phyloP scores from a whole-genome alignment of 176 grass and related monocot genomes.

The Aegilops sharonensis region DNA sequence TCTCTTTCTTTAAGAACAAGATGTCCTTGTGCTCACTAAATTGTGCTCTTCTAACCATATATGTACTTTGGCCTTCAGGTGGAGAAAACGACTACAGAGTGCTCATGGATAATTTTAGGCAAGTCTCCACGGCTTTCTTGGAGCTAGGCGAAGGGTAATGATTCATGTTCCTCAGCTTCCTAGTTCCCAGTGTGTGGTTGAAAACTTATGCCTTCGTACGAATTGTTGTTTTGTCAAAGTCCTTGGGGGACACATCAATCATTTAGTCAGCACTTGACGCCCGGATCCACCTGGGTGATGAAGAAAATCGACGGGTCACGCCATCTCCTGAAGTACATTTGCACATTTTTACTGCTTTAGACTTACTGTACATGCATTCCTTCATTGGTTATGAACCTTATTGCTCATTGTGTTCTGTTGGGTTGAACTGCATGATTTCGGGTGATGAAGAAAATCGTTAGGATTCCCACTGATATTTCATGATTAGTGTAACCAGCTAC shows the following conservation, averaged over 20 bases:
- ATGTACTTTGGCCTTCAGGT: constrained; percentile 41
- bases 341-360: no score
- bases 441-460: no score
- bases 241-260: neutral
- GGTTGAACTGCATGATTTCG: no score
- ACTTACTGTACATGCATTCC: no score
- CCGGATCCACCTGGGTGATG: no score
- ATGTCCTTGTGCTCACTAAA: neutral
- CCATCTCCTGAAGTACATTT: no score
- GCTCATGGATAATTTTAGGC: constrained; percentile 86
- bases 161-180: neutral
- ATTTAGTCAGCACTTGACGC: neutral
- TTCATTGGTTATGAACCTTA: no score
- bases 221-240: neutral
- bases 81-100: constrained; percentile 85
- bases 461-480: no score
- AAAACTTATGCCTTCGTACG: neutral
- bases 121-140: constrained; percentile 73
- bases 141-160: constrained; percentile 82
- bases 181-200: neutral
- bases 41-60: neutral
- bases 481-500: no score
- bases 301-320: no score
- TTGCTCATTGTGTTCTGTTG: no score
- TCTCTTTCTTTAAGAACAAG: neutral